Conservation (phyloP, 139 green algal genomes). For the Chlamydomonas sphaeroides region DNA sequence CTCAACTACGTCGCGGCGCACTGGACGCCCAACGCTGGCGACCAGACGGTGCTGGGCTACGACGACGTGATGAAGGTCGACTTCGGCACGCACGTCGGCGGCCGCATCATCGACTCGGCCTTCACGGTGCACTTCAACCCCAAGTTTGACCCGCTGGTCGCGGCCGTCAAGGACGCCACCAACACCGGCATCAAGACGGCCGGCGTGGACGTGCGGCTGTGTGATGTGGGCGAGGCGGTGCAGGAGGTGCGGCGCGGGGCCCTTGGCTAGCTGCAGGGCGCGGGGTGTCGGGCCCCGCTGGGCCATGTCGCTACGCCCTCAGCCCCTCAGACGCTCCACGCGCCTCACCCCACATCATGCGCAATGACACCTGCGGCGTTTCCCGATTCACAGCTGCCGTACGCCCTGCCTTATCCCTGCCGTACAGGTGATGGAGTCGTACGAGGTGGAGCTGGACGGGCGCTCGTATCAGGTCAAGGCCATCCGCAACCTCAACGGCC, state of each 20-base stretch:
- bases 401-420: no score
- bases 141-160: conserved; percentile 88
- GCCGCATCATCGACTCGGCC: conserved; percentile 96
- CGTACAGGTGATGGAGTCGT: conserved; percentile 88
- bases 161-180: conserved; percentile 93
- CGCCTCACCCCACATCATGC: no score
- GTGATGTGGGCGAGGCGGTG: conserved; percentile 94
- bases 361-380: no score
- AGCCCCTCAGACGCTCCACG: no score
- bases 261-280: not conserved
- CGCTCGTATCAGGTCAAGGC: conserved; percentile 79
- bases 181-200: conserved; percentile 88
- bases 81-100: conserved; percentile 90
- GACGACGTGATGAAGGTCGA: conserved; percentile 99
- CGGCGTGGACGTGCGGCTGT: conserved; percentile 97
- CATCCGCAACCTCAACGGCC: conserved; percentile 97
- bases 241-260: conserved; percentile 69
- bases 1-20: conserved; percentile 97
- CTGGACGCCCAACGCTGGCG: conserved; percentile 97
- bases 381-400: no score
- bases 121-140: conserved; percentile 98
- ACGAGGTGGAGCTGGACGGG: conserved; percentile 97
- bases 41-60: conserved; percentile 98
- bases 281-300: no score
- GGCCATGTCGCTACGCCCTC: no score